Evolutionary conservation across 2,329 filamentous ascomycete genomes (phyloP).

Genomic region (Sclerotinia subarctica): DNA sequence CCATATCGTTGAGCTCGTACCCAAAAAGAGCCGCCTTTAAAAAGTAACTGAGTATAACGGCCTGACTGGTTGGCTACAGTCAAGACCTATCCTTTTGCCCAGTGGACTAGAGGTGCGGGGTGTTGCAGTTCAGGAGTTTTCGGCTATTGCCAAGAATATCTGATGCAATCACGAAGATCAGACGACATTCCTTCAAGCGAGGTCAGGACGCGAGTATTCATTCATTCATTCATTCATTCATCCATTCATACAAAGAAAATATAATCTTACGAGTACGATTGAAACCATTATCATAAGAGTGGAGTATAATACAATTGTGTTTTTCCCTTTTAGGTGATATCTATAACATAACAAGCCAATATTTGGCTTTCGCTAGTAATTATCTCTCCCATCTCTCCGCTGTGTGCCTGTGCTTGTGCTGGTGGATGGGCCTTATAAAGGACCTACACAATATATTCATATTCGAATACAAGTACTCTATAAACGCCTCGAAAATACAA

Average conservation of each 20-base stretch:
- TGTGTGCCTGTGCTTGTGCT: not conserved
- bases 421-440: not conserved
- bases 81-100: not conserved
- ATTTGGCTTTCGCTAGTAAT: not conserved
- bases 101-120: no score
- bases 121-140: not conserved
- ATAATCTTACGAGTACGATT: not conserved
- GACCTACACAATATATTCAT: not conserved
- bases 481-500: conserved; percentile 3
- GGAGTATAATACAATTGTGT: conserved; percentile 20
- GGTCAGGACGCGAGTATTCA: no score
- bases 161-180: not conserved
- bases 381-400: not conserved
- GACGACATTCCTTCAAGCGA: not conserved
- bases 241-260: no score
- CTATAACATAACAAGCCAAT: not conserved
- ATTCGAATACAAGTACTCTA: conserved; percentile 12
- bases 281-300: conserved; percentile 14
- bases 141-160: not conserved
- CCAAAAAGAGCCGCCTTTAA: no score
- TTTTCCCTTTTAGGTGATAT: not conserved
- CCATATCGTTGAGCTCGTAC: not conserved
- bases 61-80: not conserved
- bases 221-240: no score
- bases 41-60: not conserved